Evolutionary conservation across 2,329 filamentous ascomycete genomes (phyloP).

Genomic region (Nothophoma quercina): DNA sequence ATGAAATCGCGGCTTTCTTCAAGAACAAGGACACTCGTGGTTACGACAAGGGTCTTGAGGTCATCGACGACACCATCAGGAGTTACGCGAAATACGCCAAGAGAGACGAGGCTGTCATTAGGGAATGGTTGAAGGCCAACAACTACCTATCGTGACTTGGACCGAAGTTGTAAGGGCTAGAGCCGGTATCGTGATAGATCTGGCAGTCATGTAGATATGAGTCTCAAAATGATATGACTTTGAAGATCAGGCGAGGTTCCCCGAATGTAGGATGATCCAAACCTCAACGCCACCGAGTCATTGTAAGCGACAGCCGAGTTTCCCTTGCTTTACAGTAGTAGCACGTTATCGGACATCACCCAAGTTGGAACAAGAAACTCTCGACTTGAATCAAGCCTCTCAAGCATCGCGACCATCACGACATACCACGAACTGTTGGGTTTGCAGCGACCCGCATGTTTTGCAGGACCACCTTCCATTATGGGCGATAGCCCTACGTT

Average conservation of each 20-base stretch:
- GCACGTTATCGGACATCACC: neutral
- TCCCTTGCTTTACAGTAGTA: neutral
- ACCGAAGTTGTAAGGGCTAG: constrained; percentile 18
- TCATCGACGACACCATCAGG: constrained; percentile 84
- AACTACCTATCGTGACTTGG: constrained; percentile 57
- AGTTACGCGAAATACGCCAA: constrained; percentile 83
- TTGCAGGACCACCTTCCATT: constrained; percentile 15
- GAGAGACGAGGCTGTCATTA: constrained; percentile 74
- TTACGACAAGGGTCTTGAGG: constrained; percentile 85
- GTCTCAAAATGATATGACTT: neutral
- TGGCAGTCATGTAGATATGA: neutral
- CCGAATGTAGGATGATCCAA: neutral
- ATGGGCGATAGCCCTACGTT: constrained; percentile 1
- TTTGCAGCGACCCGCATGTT: constrained; percentile 8
- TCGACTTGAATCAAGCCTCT: constrained; percentile 1
- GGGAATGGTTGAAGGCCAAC: constrained; percentile 78
- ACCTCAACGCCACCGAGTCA: neutral
- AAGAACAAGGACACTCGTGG: constrained; percentile 81
- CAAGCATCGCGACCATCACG: constrained; percentile 6
- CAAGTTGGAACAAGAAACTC: neutral
- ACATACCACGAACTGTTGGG: constrained; percentile 8
- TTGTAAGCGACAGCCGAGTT: neutral
- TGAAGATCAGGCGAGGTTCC: neutral
- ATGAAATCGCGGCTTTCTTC: constrained; percentile 87
- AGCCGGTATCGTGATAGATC: neutral